Percentiles rank a stretch among this genome's conserved stretches.
phyloP scores from a whole-genome alignment of 169 alveolate species.

The Cryptosporidium sp. region DNA sequence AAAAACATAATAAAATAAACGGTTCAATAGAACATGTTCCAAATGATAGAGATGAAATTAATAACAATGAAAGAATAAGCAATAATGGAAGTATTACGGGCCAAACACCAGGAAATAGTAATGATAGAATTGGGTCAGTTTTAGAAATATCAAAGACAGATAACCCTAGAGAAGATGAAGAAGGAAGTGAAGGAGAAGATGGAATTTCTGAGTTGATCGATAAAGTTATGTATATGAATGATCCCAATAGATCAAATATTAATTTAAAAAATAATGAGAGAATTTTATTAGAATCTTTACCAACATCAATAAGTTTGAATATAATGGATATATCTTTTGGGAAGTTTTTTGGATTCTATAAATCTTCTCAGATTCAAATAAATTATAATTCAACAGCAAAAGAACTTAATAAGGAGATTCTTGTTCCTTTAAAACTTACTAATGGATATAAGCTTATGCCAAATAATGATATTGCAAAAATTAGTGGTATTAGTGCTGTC shows the following conservation, averaged over 20 bases:
- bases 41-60: not conserved
- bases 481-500: slow-evolving; percentile 24
- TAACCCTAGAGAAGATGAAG: not conserved
- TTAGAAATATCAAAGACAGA: not conserved
- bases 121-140: not conserved
- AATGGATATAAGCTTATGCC: slow-evolving; percentile 51
- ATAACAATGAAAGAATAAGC: not conserved
- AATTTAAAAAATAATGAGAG: slow-evolving; percentile 29
- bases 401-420: slow-evolving; percentile 8
- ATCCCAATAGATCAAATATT: not conserved
- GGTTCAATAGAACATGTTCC: slow-evolving; percentile 15
- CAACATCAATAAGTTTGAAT: slow-evolving; percentile 1
- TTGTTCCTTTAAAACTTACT: slow-evolving; percentile 21
- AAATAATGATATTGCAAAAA: slow-evolving; percentile 25
- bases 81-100: not conserved
- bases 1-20: not conserved
- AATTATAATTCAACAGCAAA: slow-evolving; percentile 28
- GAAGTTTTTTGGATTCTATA: slow-evolving; percentile 53
- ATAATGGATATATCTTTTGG: slow-evolving; percentile 42
- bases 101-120: not conserved
- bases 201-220: not conserved
- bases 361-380: slow-evolving; percentile 46
- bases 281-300: slow-evolving; percentile 32
- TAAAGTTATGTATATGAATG: slow-evolving; percentile 1
- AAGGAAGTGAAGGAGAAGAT: not conserved